Conservation (phyloP, 1,284 basidiomycete genomes). For the Meripilus lineatus region DNA sequence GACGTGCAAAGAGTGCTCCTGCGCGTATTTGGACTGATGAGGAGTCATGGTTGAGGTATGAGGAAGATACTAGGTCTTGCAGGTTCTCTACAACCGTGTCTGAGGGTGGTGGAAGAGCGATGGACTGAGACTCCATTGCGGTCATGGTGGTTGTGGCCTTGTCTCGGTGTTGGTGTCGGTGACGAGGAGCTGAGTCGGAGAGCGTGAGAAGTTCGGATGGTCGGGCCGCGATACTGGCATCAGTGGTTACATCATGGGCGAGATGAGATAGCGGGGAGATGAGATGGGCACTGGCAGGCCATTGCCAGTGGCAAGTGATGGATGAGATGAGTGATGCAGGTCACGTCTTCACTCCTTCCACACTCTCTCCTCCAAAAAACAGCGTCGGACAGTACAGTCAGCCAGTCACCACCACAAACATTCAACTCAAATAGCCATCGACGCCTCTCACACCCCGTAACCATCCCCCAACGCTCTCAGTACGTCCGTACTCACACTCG, state of each 20-base stretch:
- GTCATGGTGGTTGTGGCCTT: constrained; percentile 14
- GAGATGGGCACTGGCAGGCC: too few relatives aligned
- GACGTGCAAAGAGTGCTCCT: constrained; percentile 65
- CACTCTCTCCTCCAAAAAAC: too few relatives aligned
- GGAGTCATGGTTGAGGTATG: constrained; percentile 42
- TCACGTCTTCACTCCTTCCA: too few relatives aligned
- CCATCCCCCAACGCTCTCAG: too few relatives aligned
- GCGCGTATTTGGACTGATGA: constrained; percentile 54
- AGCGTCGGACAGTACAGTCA: too few relatives aligned
- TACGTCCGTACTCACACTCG: too few relatives aligned
- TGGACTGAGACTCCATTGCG: constrained; percentile 7
- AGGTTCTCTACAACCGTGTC: constrained; percentile 57
- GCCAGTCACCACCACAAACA: too few relatives aligned
- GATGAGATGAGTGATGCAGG: too few relatives aligned
- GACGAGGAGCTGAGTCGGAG: constrained; percentile 6
- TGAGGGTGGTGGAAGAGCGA: constrained; percentile 22
- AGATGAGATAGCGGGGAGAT: neutral
- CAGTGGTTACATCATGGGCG: constrained; percentile 3
- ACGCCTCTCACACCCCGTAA: too few relatives aligned
- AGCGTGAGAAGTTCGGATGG: constrained; percentile 5
- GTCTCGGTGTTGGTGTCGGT: constrained; percentile 7
- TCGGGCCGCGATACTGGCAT: constrained; percentile 11
- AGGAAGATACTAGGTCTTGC: constrained; percentile 51
- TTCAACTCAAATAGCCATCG: too few relatives aligned
- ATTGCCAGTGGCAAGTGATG: too few relatives aligned